These are phyloP conservation scores for Triticum aestivum DNA, from an alignment of 176 grass and related monocot genomes.

Conservation along the genomic window DNA sequence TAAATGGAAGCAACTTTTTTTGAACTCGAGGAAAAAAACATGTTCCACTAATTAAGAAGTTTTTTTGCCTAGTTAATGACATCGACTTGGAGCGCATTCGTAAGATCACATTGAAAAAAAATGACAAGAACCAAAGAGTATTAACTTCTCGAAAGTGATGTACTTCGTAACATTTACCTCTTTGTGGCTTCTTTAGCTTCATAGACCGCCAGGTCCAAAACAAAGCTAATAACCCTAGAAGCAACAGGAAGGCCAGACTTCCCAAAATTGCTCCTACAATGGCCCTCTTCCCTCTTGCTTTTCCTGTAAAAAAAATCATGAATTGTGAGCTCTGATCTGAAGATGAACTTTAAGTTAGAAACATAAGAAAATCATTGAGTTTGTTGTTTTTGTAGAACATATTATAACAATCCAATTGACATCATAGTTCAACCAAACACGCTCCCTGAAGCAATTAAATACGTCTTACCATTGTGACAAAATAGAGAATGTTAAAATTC, in stretches of 20 bases:
- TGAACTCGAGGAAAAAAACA: too few relatives aligned
- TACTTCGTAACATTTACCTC: constrained; percentile 37
- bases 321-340: not conserved
- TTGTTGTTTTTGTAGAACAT: not conserved
- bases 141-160: not conserved
- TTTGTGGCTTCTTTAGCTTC: constrained; percentile 12
- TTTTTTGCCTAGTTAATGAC: not conserved
- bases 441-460: not conserved
- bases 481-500: not conserved
- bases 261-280: constrained; percentile 54
- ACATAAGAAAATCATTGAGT: not conserved
- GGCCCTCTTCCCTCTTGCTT: constrained; percentile 39
- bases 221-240: constrained; percentile 36
- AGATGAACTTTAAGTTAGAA: not conserved
- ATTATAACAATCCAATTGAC: not conserved
- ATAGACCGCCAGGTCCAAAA: constrained; percentile 39
- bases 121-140: not conserved
- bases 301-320: constrained; percentile 33
- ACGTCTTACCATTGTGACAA: not conserved
- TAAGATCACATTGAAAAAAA: not conserved
- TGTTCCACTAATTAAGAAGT: too few relatives aligned
- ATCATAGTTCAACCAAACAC: not conserved
- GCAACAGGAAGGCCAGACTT: constrained; percentile 42
- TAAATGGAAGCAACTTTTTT: not conserved
- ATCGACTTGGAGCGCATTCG: not conserved